Evolutionary conservation across 768 basidiomycete genomes (phyloP), one percentile per base, ranked within the genome.

Genomic region (Chalciporus sphaerocephalus): DNA sequence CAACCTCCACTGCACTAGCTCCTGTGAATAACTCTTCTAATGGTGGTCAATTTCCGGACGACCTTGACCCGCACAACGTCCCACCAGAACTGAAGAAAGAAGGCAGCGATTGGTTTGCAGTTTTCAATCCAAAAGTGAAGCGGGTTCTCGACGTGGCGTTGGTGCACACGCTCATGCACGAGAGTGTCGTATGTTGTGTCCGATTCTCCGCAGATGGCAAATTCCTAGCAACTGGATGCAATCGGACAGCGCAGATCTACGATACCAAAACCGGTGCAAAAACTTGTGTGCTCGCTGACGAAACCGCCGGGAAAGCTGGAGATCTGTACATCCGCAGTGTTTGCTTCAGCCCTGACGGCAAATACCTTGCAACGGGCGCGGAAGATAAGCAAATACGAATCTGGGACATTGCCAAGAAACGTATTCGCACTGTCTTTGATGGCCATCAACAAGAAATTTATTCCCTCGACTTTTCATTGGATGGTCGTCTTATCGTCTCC

Each of bases 381-480:
- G 95, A 98, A 66, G 95, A 98, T 69, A 80, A 87, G 48, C 83
- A 87, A 60, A 92, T 98, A 58, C 74, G 95, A 58, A 90, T 96
- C 56, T 96, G 93, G 93, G 91, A 94, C 57, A 90, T 96, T 54
- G 75, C 75, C 37, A 83, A 81, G 57, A 84, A 85, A 56, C 78
- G 79, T 27, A 89, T 94, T 59, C 79, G 83, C 45, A 83, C 79
- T 51, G 71, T 88, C 9, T 91, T 94, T 56, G 83, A 87, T 52
- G 93, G 93, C 5, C 93, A 96, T 68, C 81, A 82, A 57, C 87
- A 92, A 60, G 93, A 95, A 59, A 92, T 96, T 58, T 95, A 95
- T 67, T 91, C 92, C 1, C 83, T 96, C 52, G 91, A 89, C 65
- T 95, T 93, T 67, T 89, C 90, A 2, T 68, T 74, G n/a, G 88